Conservation (phyloP, 1,139 yeast genomes). For the Scheffersomyces cryptocercus region DNA sequence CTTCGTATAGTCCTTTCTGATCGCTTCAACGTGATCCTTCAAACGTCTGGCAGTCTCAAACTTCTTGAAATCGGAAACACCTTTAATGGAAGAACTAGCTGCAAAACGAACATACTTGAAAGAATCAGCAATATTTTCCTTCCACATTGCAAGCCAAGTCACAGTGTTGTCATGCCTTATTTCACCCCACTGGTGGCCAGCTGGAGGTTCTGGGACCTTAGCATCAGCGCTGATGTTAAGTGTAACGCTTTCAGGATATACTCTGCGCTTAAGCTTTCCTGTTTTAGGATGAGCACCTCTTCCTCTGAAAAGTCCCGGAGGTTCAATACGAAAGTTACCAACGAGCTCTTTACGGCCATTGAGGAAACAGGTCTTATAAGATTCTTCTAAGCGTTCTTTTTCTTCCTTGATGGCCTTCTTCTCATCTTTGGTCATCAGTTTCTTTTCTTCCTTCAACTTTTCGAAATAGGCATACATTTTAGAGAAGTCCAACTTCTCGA, state of each 20-base stretch:
- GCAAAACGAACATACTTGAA: conserved; percentile 90
- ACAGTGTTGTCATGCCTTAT: conserved; percentile 86
- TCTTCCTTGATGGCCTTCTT: conserved; percentile 73
- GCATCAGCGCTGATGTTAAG: conserved; percentile 77
- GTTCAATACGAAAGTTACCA: conserved; percentile 92
- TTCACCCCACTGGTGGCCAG: conserved; percentile 90
- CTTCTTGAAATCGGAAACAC: conserved; percentile 86
- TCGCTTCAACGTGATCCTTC: conserved; percentile 67
- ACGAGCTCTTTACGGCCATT: conserved; percentile 92
- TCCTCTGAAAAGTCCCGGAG: conserved; percentile 94
- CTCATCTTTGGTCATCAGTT: conserved; percentile 64
- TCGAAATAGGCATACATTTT: conserved; percentile 77
- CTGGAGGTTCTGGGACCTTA: conserved; percentile 78
- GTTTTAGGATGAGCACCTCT: conserved; percentile 98
- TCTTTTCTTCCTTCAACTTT: conserved; percentile 68
- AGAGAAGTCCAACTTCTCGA: conserved; percentile 74
- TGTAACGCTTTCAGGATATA: conserved; percentile 85
- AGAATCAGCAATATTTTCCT: conserved; percentile 83
- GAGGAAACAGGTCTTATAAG: conserved; percentile 73
- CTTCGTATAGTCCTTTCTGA: conserved; percentile 72
- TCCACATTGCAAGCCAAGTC: conserved; percentile 97
- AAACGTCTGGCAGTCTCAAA: conserved; percentile 91
- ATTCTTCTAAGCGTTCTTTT: conserved; percentile 75
- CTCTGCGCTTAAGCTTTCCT: conserved; percentile 82
- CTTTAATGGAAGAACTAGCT: conserved; percentile 87